Evolutionary conservation across 106 monocot species (phyloP).

Genomic region (Dioscorea alata): DNA sequence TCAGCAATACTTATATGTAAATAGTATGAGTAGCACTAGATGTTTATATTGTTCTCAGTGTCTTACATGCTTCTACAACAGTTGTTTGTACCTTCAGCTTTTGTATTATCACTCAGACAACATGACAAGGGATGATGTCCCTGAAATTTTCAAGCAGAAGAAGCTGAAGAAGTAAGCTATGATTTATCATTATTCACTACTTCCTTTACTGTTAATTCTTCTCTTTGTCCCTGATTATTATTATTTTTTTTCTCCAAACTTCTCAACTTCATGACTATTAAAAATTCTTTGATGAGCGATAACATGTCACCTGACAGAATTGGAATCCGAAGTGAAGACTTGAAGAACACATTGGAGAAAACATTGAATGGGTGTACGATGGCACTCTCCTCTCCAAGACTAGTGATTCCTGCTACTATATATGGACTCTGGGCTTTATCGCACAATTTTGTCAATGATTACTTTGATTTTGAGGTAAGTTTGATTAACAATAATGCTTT

Average conservation of each 20-base stretch:
- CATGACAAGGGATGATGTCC: conserved; percentile 61
- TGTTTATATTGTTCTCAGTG: too few species aligned
- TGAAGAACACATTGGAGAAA: conserved; percentile 55
- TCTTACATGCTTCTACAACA: conserved; percentile 33
- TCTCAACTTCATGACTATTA: too few species aligned
- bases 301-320: conserved; percentile 28
- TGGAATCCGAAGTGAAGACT: conserved; percentile 88
- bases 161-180: conserved; percentile 60
- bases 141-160: conserved; percentile 60
- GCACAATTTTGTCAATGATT: conserved; percentile 41
- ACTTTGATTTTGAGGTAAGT: conserved; percentile 77
- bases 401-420: conserved; percentile 68
- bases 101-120: conserved; percentile 65
- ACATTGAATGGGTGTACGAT: conserved; percentile 46
- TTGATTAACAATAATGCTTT: not conserved
- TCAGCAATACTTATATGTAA: too few species aligned
- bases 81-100: conserved; percentile 95
- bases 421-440: conserved; percentile 86
- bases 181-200: too few species aligned
- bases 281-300: too few species aligned
- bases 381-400: conserved; percentile 85
- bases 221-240: too few species aligned
- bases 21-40: too few species aligned
- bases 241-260: too few species aligned
- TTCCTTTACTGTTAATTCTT: too few species aligned